Percentiles rank a stretch among this genome's conserved stretches.
Evolutionary conservation across 75 land plant genomes (phyloP).

Genomic region (Chamaecyparis obtusa): DNA sequence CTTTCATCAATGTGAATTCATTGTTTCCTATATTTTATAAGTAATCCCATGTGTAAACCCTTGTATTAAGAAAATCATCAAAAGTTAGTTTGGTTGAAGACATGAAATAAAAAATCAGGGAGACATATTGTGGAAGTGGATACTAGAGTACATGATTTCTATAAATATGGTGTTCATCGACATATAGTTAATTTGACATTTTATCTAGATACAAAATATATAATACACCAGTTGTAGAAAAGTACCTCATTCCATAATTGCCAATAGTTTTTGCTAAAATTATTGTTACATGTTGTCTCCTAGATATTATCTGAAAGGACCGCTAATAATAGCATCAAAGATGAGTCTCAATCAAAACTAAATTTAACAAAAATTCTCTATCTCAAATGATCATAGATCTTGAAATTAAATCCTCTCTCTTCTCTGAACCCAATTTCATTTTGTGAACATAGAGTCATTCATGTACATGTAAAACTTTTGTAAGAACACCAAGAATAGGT

Average conservation of each 20-base stretch:
- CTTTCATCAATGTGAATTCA: no score
- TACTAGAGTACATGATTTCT: background rate
- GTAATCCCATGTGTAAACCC: no score
- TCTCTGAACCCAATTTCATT: background rate
- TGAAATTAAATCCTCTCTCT: background rate
- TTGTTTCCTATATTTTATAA: no score
- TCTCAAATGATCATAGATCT: background rate
- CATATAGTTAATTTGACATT: background rate
- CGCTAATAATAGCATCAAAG: background rate
- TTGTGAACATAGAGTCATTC: background rate
- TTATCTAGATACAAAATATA: background rate
- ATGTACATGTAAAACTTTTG: background rate
- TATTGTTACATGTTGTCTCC: slow-evolving; percentile 86
- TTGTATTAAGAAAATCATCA: no score
- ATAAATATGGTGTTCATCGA: background rate
- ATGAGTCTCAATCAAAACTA: background rate
- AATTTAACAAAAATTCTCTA: background rate
- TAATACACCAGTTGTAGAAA: background rate
- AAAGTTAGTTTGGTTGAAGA: no score
- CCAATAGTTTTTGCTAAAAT: slow-evolving; percentile 92
- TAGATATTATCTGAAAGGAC: slow-evolving; percentile 67
- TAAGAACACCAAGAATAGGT: background rate
- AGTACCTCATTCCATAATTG: slow-evolving; percentile 92
- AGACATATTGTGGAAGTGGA: background rate
- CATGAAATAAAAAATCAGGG: no score